Base-by-base conservation (phyloP, 805 yeast genomes). In the Cyberlindnera suaveolens region DNA sequence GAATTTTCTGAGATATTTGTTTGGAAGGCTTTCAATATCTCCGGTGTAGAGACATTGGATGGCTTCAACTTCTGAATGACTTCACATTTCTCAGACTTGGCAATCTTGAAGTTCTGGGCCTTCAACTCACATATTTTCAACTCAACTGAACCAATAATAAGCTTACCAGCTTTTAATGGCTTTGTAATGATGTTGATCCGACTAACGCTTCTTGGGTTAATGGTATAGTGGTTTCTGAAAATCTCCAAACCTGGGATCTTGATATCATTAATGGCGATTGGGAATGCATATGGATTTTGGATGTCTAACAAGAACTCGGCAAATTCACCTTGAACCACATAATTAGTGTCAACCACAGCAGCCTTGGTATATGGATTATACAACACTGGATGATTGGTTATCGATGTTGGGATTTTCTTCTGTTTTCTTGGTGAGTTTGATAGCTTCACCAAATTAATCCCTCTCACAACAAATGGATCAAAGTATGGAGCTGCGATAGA, bases 251-350 rank as follows among this genome's bases (percentile, higher is more conserved):
- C 60, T 1, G 49, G 41, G 2, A 82, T 62, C 32, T 64, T 54
- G 3, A 83, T 56, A 27, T 72, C 72, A 16, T 68, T 66, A 5
- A 90, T 64, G 32, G 77, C 80, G 13, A 90, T 65, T 34, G 82
- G 87, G 60, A 86, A 87, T 6, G 76, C 75, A 63, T 78, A 87
- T 8, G 96, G 96, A 58, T 91, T 91, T 56, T 84, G 89, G 8
- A 90, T 54, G 3, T 68, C 64, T 2, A 86, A 64, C 6, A 66
- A 58, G 15, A 85, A 66, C 44, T 78, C 83, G 11, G 77, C 74
- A 5, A 74, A 67, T 41, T 88, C 96, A 30, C 80, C 85, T 49
- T 75, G 76, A 15, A 80, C 80, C 6, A 79, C 50, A 16, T 68
- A 55, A 47, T 63, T 53, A 38, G 47, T 52, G 26, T 56, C 58